Evolutionary conservation across 164 flowering plant species (phyloP), one percentile per base, ranked within the genome.

Genomic region (Houttuynia cordata): DNA sequence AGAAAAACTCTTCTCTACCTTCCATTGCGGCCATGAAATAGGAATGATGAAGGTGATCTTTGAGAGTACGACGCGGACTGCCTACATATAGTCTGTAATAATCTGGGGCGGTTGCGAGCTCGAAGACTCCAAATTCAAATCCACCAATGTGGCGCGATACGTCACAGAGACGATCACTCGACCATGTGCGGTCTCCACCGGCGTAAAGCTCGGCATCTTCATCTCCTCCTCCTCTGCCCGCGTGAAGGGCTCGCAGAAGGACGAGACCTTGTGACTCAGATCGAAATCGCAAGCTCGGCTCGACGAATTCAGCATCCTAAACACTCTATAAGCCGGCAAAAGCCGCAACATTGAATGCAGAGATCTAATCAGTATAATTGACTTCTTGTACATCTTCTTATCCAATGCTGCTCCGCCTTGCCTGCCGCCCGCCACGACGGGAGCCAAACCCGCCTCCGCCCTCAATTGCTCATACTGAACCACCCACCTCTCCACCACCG

Each of bases 21-120:
- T n/a, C n/a, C n/a, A n/a, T n/a, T n/a, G n/a, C n/a, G n/a, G n/a
- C n/a, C n/a, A n/a, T n/a, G n/a, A n/a, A n/a, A n/a, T n/a, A n/a
- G n/a, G n/a, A n/a, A n/a, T n/a, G n/a, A n/a, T n/a, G n/a, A n/a
- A n/a, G n/a, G n/a, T n/a, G n/a, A n/a, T n/a, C n/a, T n/a, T n/a
- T n/a, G n/a, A n/a, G n/a, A n/a, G n/a, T n/a, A n/a, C n/a, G n/a
- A n/a, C n/a, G n/a, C n/a, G 96, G 94, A 70, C 97, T 88, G 53
- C 97, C 97, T 57, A 91, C 96, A 75, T 91, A 91, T n/a, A n/a
- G 69, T 91, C 96, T 7, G 81, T 64, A 51, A 91, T 91, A 19
- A 91, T 84, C 70, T 75, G 77, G 8, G 89, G 85, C 12, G 89
- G 82, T 42, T 80, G 64, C 0, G 83, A 61, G 9, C 78, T 58